These are phyloP conservation scores for Acanthamoeba triangularis DNA, from an alignment of 208 protist genomes.

Conservation along the genomic window DNA sequence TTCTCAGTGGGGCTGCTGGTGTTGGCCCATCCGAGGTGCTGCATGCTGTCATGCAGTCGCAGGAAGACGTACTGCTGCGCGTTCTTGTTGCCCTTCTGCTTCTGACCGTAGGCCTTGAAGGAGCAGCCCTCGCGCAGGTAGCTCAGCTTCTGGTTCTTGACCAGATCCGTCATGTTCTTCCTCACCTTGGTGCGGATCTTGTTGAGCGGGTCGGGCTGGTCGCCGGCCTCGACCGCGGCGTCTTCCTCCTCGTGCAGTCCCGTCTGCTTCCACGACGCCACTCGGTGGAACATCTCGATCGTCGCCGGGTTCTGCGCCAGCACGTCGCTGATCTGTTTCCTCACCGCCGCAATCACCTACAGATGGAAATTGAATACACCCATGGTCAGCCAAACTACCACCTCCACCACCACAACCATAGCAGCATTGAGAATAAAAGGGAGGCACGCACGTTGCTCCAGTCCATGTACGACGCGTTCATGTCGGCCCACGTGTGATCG, in stretches of 20 bases:
- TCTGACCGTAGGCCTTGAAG: conserved; percentile 70
- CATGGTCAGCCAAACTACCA: neutral
- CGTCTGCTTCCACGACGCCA: conserved; percentile 76
- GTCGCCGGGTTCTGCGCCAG: conserved; percentile 80
- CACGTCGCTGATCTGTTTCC: conserved; percentile 76
- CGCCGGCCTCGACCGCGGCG: conserved; percentile 32
- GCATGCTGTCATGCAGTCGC: conserved; percentile 40
- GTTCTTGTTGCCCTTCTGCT: conserved; percentile 56
- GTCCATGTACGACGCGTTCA: conserved; percentile 84
- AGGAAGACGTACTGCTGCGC: conserved; percentile 66
- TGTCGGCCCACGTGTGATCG: conserved; percentile 83
- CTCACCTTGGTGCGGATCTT: conserved; percentile 48
- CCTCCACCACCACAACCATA: too few relatives aligned
- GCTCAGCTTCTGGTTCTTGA: conserved; percentile 80
- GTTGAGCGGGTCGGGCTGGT: conserved; percentile 75
- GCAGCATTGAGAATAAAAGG: neutral
- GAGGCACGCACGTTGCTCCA: conserved; percentile 74
- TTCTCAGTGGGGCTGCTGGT: neutral
- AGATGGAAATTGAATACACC: neutral
- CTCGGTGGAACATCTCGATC: conserved; percentile 80
- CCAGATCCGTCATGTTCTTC: conserved; percentile 69
- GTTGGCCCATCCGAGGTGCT: conserved; percentile 52
- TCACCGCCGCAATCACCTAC: conserved; percentile 77
- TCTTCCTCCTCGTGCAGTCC: neutral
- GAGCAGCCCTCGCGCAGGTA: conserved; percentile 72